Percentiles rank a stretch among this genome's conserved stretches.
phyloP scores from a whole-genome alignment of 768 basidiomycete genomes.

The Podaxis rugospora region DNA sequence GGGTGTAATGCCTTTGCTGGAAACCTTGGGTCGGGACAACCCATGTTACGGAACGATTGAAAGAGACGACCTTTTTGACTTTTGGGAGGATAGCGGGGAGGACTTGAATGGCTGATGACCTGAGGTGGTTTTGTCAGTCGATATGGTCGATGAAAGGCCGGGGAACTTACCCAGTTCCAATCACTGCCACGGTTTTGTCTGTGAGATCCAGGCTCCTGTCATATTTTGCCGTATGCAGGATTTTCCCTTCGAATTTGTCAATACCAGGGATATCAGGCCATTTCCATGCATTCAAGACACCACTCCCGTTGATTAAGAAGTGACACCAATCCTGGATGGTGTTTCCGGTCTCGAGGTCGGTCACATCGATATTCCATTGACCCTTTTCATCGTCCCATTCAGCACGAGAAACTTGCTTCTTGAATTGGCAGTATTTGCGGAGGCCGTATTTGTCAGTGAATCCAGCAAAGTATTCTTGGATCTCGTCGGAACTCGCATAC shows the following conservation, averaged over 20 bases:
- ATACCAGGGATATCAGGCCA: conserved; percentile 35
- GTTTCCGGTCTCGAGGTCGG: conserved; percentile 15
- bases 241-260: conserved; percentile 25
- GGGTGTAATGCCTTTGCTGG: conserved; percentile 23
- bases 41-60: conserved; percentile 26
- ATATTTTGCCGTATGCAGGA: conserved; percentile 33
- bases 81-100: conserved; percentile 25
- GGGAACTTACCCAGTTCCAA: conserved; percentile 31
- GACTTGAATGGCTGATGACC: conserved; percentile 26
- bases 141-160: not conserved
- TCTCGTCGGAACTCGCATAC: conserved; percentile 27
- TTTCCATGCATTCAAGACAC: conserved; percentile 33
- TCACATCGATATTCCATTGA: conserved; percentile 26
- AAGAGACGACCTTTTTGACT: conserved; percentile 28
- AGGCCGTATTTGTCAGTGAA: conserved; percentile 27
- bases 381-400: conserved; percentile 25
- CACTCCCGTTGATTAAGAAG: conserved; percentile 28
- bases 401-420: conserved; percentile 23
- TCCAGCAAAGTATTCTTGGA: conserved; percentile 23
- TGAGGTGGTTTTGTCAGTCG: not conserved
- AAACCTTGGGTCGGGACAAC: conserved; percentile 18
- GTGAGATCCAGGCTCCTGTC: conserved; percentile 22
- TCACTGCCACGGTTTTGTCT: conserved; percentile 32
- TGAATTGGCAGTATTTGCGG: conserved; percentile 25
- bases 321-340: conserved; percentile 23